These are phyloP conservation scores for Wickerhamomyces chambardii DNA, from an alignment of 805 yeast species.

Conservation along the genomic window DNA sequence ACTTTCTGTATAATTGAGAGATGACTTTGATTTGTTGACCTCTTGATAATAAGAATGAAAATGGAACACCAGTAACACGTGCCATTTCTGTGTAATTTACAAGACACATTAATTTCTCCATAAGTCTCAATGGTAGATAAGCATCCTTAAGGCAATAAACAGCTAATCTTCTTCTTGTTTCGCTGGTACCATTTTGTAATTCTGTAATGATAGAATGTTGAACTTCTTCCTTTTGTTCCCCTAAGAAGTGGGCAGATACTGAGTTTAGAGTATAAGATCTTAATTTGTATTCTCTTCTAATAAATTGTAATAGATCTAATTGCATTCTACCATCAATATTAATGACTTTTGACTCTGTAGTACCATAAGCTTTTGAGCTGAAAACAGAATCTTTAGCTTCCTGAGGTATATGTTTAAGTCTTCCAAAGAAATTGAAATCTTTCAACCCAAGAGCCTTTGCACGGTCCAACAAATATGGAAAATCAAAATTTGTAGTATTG, in stretches of 20 bases:
- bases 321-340: conserved; percentile 97
- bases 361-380: conserved; percentile 94
- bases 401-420: conserved; percentile 59
- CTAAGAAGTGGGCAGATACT: conserved; percentile 87
- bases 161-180: conserved; percentile 90
- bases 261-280: conserved; percentile 93
- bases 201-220: conserved; percentile 96
- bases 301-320: conserved; percentile 83
- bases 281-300: conserved; percentile 90
- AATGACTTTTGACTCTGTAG: conserved; percentile 83
- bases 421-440: conserved; percentile 80
- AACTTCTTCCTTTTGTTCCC: conserved; percentile 97
- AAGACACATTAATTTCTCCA: conserved; percentile 92
- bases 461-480: conserved; percentile 86
- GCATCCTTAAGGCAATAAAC: conserved; percentile 98
- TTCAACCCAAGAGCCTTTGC: conserved; percentile 61
- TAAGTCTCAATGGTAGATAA: conserved; percentile 74
- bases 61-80: conserved; percentile 98
- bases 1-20: conserved; percentile 90
- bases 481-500: conserved; percentile 89
- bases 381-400: conserved; percentile 76
- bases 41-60: conserved; percentile 76
- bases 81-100: conserved; percentile 99
- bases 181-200: conserved; percentile 84
- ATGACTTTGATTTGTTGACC: conserved; percentile 98